Conservation (phyloP, 805 yeast species). For the Jamesozyma rosinii region DNA sequence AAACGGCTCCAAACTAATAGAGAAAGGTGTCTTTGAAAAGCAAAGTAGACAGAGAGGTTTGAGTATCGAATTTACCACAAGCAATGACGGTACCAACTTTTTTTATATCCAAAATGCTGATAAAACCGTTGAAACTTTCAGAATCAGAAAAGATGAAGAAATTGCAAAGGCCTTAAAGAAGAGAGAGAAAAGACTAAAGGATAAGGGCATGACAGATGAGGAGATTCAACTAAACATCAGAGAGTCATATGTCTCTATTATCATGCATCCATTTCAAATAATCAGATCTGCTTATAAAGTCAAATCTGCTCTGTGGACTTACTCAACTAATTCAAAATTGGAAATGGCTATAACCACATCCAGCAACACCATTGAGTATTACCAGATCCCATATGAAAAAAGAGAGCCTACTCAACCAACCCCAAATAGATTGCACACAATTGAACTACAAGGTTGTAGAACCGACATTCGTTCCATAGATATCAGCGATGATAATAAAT, state of each 20-base stretch:
- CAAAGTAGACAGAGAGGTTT: constrained; percentile 67
- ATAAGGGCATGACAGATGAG: constrained; percentile 53
- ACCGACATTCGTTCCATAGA: constrained; percentile 80
- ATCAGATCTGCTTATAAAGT: constrained; percentile 59
- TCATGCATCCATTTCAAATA: constrained; percentile 59
- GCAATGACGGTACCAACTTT: constrained; percentile 28
- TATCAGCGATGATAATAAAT: constrained; percentile 67
- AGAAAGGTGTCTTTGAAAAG: constrained; percentile 61
- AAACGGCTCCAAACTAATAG: constrained; percentile 40
- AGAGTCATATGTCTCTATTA: constrained; percentile 42
- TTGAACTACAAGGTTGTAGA: constrained; percentile 81
- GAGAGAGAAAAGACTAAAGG: constrained; percentile 67
- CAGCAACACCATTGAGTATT: constrained; percentile 68
- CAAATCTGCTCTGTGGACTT: constrained; percentile 58
- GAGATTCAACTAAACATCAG: constrained; percentile 47
- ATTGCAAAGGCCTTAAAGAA: constrained; percentile 65
- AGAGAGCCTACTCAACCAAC: constrained; percentile 37
- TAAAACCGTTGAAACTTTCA: constrained; percentile 67
- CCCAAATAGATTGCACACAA: constrained; percentile 41
- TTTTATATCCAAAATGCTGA: constrained; percentile 74
- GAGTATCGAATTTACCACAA: constrained; percentile 41
- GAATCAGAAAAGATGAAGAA: constrained; percentile 69
- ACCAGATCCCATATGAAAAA: constrained; percentile 49
- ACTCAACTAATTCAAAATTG: constrained; percentile 37
- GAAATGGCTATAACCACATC: constrained; percentile 58